Evolutionary conservation across 2,329 filamentous ascomycete genomes (phyloP), one percentile per base, ranked within the genome.

Genomic region (Diaporthe sp.): DNA sequence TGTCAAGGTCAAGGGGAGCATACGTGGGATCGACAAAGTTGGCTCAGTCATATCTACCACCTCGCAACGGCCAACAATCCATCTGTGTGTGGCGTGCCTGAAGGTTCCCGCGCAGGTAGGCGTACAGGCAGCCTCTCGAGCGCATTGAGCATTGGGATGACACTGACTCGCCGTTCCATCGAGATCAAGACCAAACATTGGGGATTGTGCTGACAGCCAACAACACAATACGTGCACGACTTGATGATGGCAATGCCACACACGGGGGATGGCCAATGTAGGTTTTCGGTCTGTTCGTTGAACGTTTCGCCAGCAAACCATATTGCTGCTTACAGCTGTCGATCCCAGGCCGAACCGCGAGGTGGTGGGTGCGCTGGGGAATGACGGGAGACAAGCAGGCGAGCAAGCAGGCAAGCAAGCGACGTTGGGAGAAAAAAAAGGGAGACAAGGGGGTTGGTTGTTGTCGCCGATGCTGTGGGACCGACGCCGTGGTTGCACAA

Each of bases 231-330:
- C 34, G 15, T 31, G 49, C 65, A 55, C n/a, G 49, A 39, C 46
- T 28, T 55, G 65, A 55, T 10, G 31, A 39, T n/a, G 22, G 46
- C 62, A 53, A 53, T 42, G 49, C 49, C 49, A 42, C 46, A 39
- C 65, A 53, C 15, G n/a, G 49, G n/a, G 49, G n/a, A 55, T 55
- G 31, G 65, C 12, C 13, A 19, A 15, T 42, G 65, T 70, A 70
- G 65, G 65, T 53, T 70, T 55, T 55, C 49, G 15, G 49, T 9
- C 65, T 68, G 31, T 28, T 68, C 31, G 65, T 68, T 25, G 46
- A 68, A 68, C 65, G 65, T 68, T 53, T 68, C 65, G 65, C 49
- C 34, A 53, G 65, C 34, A 70, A 70, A 55, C 49, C 65, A 42
- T 55, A 39, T 70, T 70, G 46, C 65, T 53, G 31, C 46, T 68